These are phyloP conservation scores for Mycena alexandri DNA, from an alignment of 768 basidiomycete genomes.

Conservation along the genomic window DNA sequence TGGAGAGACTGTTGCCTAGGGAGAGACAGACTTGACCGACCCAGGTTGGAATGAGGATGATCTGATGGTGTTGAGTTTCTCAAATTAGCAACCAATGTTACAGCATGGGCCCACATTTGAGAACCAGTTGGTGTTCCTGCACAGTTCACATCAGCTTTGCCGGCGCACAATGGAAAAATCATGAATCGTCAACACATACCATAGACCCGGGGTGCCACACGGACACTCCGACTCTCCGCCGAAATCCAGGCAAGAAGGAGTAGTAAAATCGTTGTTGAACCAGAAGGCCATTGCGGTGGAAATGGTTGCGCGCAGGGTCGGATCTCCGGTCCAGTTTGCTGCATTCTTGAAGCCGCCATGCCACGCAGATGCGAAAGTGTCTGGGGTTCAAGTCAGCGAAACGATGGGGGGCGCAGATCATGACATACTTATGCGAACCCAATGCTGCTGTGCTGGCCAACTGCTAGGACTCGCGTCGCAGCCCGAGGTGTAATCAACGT, in stretches of 20 bases:
- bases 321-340: conserved; percentile 51
- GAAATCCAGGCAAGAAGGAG: conserved; percentile 57
- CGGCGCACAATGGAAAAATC: background rate
- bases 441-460: conserved; percentile 70
- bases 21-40: conserved; percentile 64
- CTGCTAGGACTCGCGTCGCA: conserved; percentile 65
- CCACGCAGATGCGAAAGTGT: conserved; percentile 63
- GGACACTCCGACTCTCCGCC: conserved; percentile 61
- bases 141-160: conserved; percentile 14
- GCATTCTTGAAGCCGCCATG: conserved; percentile 60
- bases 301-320: conserved; percentile 49
- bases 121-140: conserved; percentile 69
- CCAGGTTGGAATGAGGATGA: conserved; percentile 64
- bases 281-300: conserved; percentile 62
- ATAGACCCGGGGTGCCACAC: conserved; percentile 59
- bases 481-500: conserved; percentile 65
- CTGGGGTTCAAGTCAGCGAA: conserved; percentile 41
- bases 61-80: conserved; percentile 45
- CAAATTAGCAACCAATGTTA: background rate
- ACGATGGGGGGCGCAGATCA: background rate
- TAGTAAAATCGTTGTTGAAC: conserved; percentile 65
- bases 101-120: conserved; percentile 54
- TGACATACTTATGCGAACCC: conserved; percentile 57
- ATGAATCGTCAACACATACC: conserved; percentile 37
- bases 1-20: conserved; percentile 52